A percentile compares a stretch with the other conserved stretches of the same genome.
Evolutionary conservation across 768 basidiomycete species (phyloP).

Genomic region (Boletus insuetus): DNA sequence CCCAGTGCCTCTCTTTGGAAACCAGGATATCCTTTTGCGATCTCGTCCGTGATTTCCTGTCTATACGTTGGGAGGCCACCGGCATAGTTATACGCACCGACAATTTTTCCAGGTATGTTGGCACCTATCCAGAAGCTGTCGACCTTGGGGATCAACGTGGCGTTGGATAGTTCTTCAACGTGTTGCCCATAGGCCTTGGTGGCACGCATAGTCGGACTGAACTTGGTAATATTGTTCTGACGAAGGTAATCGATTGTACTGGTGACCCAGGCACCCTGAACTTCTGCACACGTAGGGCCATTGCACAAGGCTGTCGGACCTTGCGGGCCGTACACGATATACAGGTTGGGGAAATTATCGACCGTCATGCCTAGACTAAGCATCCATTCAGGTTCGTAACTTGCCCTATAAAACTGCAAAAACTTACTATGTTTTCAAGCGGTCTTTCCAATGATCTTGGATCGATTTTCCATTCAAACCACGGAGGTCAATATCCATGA

Average conservation of each 20-base stretch:
- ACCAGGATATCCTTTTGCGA: neutral
- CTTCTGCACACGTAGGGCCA: neutral
- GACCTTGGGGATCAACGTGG: conserved; percentile 6
- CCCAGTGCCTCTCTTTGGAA: neutral
- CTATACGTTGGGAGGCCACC: conserved; percentile 1
- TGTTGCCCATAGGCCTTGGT: conserved; percentile 5
- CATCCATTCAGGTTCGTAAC: neutral
- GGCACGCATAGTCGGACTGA: conserved; percentile 2
- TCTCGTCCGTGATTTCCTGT: conserved; percentile 11
- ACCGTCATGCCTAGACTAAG: neutral
- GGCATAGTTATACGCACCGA: conserved; percentile 3
- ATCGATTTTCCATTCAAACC: neutral
- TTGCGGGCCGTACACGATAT: neutral
- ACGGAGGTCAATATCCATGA: neutral
- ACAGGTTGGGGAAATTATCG: neutral
- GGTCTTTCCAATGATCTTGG: neutral
- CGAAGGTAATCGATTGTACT: neutral
- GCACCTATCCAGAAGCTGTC: neutral
- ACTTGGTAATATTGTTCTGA: conserved; percentile 8
- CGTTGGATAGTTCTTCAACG: neutral
- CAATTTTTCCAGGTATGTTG: conserved; percentile 10
- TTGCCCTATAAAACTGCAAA: neutral
- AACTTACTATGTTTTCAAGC: neutral
- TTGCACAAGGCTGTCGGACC: neutral
- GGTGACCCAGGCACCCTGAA: neutral